These are phyloP conservation scores for Aspergillus novofumigatus DNA, from an alignment of 2,329 filamentous ascomycete species.

Conservation along the genomic window DNA sequence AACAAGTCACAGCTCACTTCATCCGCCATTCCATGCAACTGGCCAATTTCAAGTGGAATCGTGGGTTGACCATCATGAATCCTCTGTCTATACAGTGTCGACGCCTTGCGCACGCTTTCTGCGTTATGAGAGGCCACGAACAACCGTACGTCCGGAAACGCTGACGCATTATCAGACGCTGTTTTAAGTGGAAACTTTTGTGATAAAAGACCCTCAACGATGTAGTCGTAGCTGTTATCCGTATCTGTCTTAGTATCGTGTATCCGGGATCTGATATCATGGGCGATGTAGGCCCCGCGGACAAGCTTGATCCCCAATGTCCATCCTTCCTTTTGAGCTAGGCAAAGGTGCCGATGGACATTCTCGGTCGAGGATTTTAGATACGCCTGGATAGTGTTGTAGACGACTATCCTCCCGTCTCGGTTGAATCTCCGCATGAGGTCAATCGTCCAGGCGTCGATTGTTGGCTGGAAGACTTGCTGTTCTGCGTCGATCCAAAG, in stretches of 20 bases:
- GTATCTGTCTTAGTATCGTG: slow-evolving; percentile 38
- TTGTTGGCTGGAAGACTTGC: slow-evolving; percentile 40
- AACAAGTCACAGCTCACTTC: slow-evolving; percentile 63
- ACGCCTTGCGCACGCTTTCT: slow-evolving; percentile 45
- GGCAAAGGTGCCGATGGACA: slow-evolving; percentile 34
- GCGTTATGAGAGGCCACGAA: slow-evolving; percentile 53
- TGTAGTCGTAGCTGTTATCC: slow-evolving; percentile 46
- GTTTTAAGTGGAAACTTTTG: slow-evolving; percentile 33
- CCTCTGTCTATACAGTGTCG: slow-evolving; percentile 31
- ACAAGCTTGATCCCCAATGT: slow-evolving; percentile 43
- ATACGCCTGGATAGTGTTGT: slow-evolving; percentile 46
- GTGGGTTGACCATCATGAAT: slow-evolving; percentile 36
- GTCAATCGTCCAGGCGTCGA: slow-evolving; percentile 45
- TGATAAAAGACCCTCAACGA: slow-evolving; percentile 47
- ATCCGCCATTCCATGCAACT: slow-evolving; percentile 88
- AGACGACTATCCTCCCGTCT: slow-evolving; percentile 30
- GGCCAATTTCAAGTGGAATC: slow-evolving; percentile 56
- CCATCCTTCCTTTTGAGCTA: slow-evolving; percentile 40
- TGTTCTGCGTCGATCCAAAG: slow-evolving; percentile 50
- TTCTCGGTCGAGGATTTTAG: slow-evolving; percentile 39
- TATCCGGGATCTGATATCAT: slow-evolving; percentile 34
- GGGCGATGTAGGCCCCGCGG: slow-evolving; percentile 44
- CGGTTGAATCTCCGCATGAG: slow-evolving; percentile 45
- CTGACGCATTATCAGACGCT: slow-evolving; percentile 7
- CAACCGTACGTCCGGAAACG: slow-evolving; percentile 36